Evolutionary conservation across 2,329 filamentous ascomycete species (phyloP), one percentile per base, ranked within the genome.

Genomic region (Fusarium verticillioides): DNA sequence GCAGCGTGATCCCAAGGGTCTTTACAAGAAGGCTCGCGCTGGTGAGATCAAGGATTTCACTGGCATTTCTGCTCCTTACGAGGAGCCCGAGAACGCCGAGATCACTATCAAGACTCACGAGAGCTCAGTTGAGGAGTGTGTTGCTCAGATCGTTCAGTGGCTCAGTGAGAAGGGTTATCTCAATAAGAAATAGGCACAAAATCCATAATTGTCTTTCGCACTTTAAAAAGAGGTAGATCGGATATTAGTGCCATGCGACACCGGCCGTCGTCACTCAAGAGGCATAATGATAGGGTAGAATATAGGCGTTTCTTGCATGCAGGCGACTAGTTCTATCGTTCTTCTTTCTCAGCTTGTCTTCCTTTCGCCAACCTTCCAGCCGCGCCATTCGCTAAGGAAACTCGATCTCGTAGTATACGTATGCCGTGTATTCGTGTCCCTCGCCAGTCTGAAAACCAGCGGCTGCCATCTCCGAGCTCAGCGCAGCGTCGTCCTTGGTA

Each of bases 1-100:
- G 89, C 88, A 96, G 89, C 91, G 96, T 72, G 96, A 99, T 81
- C 96, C 96, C 54, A 99, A 99, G 90, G 96, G 96, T 9, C 85
- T 98, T 69, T 99, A 99, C 86, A 97, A 97, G 89, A 97, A 97
- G 90, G 96, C 96, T 18, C 88, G 96, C 49, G 92, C 93, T 58
- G 96, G 96, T 49, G 91, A 97, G 83, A 98, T 98, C 84, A 96
- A 97, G 84, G 94, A 98, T 77, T 99, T 99, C 82, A 99, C 96
- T 4, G 96, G 96, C 63, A 94, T 98, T 79, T 95, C 92, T 75
- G 95, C 96, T 36, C 96, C 96, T 4, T 99, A 99, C 82, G 96
- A 99, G 89, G 94, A 91, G 70, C 96, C 96, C 9, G 86, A 92
- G 81, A 90, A 91, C 66, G 90, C 96, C 3, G 96, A 99, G 87